Evolutionary conservation across 345 rosid genomes (phyloP).

Genomic region (Triadica sebifera): DNA sequence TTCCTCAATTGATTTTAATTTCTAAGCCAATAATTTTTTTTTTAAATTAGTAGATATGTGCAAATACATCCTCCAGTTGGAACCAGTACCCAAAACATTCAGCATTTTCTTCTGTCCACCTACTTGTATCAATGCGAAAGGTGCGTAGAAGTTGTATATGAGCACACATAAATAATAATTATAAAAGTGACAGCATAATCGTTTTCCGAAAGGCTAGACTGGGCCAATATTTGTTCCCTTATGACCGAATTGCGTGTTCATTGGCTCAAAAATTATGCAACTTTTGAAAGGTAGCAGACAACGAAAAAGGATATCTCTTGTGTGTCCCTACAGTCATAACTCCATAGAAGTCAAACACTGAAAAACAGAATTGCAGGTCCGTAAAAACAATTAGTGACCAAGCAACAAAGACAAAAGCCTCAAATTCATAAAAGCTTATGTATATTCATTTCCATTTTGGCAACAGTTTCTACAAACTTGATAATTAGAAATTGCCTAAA

Average conservation of each 20-base stretch:
- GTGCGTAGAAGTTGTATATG: too few species aligned
- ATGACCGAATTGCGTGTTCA: slow-evolving; percentile 25
- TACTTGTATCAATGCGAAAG: background rate
- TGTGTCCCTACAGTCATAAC: slow-evolving; percentile 16
- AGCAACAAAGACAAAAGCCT: slow-evolving; percentile 1
- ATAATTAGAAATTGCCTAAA: slow-evolving; percentile 31
- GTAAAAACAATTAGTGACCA: slow-evolving; percentile 1
- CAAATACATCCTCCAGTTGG: too few species aligned
- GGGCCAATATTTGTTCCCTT: slow-evolving; percentile 25
- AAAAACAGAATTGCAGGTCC: slow-evolving; percentile 21
- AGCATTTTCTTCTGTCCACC: background rate
- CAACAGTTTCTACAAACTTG: slow-evolving; percentile 27
- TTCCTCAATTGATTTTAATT: background rate
- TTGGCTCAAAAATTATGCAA: slow-evolving; percentile 12
- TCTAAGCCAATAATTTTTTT: too few species aligned
- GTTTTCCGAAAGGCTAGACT: slow-evolving; percentile 11
- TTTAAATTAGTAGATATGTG: too few species aligned
- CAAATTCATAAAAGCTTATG: slow-evolving; percentile 5
- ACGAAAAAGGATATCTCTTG: slow-evolving; percentile 10
- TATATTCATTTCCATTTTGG: slow-evolving; percentile 16
- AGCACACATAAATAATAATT: background rate
- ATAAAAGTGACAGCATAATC: slow-evolving; percentile 13
- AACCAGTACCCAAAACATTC: too few species aligned
- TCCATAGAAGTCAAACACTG: slow-evolving; percentile 2
- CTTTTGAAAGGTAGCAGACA: slow-evolving; percentile 26